Base-by-base conservation (phyloP, 345 rosid genomes). In the Leavenworthia alabamica region DNA sequence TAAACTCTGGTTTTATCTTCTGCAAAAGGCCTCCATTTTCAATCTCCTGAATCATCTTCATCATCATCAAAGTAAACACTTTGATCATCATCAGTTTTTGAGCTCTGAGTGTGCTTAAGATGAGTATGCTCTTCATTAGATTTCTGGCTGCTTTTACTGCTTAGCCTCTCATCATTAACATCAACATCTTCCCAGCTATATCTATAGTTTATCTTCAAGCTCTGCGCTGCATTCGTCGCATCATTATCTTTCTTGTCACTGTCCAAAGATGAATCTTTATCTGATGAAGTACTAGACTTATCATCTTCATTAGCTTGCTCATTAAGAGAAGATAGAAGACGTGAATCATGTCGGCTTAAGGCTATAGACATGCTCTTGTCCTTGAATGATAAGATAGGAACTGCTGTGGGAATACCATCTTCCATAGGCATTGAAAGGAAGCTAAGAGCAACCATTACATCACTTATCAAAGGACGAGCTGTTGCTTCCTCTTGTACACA, bases 401-500 rank as follows among this genome's bases (percentile, higher is more conserved):
- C 52, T 6, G 64, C 44, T 3, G 73, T 65, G 16, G 74, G 72
- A 19, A 67, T 51, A 41, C 65, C 73, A 1, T 71, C 71, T 32
- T 71, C 72, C 24, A 58, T 45, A 5, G 71, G 16, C 32, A 59
- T 52, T 0, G 90, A 80, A 43, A 89, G 90, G 59, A 84, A 89
- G 67, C 83, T 77, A 24, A 90, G 69, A 6, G 95, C 85, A 9
- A 80, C 81, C 64, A 80, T 86, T 1, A 83, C 81, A 62, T 89
- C 97, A 13, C 92, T 81, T 68, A 89, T 86, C 28, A 85, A 66
- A 7, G 97, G 97, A 56, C 95, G 89, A 16, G 88, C 82, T 1
- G 70, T 54, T 28, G 90, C 52, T 75, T 83, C 90, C 12, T 86
- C 92, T 70, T 86, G 97, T 10, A 90, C 68, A 22, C 97, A 90